Base-by-base conservation (phyloP, 805 yeast species). In the Lipomyces japonicus region DNA sequence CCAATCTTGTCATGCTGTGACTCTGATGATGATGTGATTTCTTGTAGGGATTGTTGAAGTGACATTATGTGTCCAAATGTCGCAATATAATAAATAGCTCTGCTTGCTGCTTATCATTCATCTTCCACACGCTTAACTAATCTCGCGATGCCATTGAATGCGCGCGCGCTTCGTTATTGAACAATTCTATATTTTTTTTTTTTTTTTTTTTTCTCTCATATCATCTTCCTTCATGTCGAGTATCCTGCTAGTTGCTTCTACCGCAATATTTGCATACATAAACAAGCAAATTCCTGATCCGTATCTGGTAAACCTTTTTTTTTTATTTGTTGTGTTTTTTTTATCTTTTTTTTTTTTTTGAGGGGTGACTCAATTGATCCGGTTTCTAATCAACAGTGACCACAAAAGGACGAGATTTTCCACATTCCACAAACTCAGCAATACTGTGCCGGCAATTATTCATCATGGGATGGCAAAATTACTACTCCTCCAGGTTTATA, bases 401-500 rank as follows among this genome's bases (percentile, higher is more conserved):
- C 72, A 2, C 72, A 70, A 59, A 75, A 79, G 63, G 96, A 93
- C 69, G 98, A 93, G 66, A 73, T 78, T 10, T 91, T 91, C 68
- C 98, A 93, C 64, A 73, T 86, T 21, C 79, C 81, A 5, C 97
- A 93, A 71, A 81, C 95, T 4, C 74, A 78, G 50, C 74, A 71
- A 42, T 89, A 84, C 62, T 77, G 87, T 51, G 58, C 65, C 1
- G 84, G 83, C 10, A 71, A 79, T 44, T 88, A 81, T 69, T 46
- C 56, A n/a, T 61, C 70, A 1, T 89, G 96, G 96, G 88, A 93
- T 65, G 75, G 81, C 10, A 90, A 91, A 63, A 88, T 93, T 64
- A 91, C 98, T 1, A 93, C 98, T 0, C 98, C 98, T 1, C 97
- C 97, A 0, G 98, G 97, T 0, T 70, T 91, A 16, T 54, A 54